Base-by-base conservation (phyloP, 1,139 yeast species). In the Saccharomyces hybrid region DNA sequence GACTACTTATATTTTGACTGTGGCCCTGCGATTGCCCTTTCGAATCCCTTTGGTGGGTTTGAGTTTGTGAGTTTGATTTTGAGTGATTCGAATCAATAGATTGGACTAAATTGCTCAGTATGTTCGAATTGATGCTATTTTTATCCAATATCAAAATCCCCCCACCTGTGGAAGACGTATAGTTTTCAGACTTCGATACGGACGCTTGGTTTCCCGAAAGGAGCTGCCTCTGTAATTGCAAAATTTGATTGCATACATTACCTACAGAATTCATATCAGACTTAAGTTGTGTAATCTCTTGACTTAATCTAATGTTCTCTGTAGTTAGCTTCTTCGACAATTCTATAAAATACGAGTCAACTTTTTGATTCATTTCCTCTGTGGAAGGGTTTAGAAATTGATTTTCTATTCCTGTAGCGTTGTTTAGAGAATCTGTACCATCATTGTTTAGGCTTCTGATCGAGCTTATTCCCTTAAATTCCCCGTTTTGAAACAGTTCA, bases 301-400 rank as follows among this genome's bases (percentile, higher is more conserved):
- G 68, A 19, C 66, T 62, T 31, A 68, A 52, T 49, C 68, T 59
- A 12, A 64, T 59, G 56, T 67, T 68, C 53, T 68, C 70, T 2
- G 66, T 61, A 1, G 68, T 64, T 34, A 65, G 57, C 42, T 65
- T 60, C 51, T 61, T 60, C 3, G 69, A 64, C n/a, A 67, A 54
- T 32, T 62, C 62, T 16, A 61, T 44, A 51, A 65, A 65, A 47
- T 61, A 58, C 2, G 58, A 57, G 44, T 64, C 70, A 28, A 66
- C 53, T 31, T 49, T 58, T 46, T 50, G 57, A 12, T 26, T 28
- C 29, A 24, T n/a, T 28, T 28, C 28, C 14, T 51, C 50, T 26
- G 47, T 3, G n/a, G 46, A 38, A 12, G 27, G 47, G 11, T 27
- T 16, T 16, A 44, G 11, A 11, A 38, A 14, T 26, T 47, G 51